phyloP scores from a whole-genome alignment of 495 filamentous ascomycete genomes.

The Delitschia confertaspora region DNA sequence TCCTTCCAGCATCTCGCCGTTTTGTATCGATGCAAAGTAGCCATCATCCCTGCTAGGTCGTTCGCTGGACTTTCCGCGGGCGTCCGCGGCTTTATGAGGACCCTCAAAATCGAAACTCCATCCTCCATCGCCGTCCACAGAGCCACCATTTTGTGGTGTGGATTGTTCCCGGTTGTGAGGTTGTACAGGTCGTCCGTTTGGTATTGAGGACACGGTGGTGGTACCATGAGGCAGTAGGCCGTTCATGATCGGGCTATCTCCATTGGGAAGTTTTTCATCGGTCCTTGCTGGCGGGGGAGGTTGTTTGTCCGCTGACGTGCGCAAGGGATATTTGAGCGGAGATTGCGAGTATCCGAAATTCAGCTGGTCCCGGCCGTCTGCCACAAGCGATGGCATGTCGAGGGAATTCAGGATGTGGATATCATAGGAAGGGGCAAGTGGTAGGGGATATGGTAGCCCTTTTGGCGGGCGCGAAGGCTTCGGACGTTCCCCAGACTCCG shows the following conservation, averaged over 20 bases:
- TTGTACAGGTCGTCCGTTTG: constrained; percentile 20
- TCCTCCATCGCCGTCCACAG: constrained; percentile 3
- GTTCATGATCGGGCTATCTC: constrained; percentile 19
- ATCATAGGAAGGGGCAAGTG: too few species aligned
- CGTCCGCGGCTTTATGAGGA: constrained; percentile 11
- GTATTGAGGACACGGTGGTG: constrained; percentile 12
- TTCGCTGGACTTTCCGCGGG: constrained; percentile 13
- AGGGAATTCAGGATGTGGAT: constrained; percentile 12
- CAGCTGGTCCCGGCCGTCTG: constrained; percentile 20
- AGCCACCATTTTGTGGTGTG: constrained; percentile 6
- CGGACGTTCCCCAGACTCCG: too few species aligned
- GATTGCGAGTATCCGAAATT: constrained; percentile 12
- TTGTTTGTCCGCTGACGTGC: constrained; percentile 14
- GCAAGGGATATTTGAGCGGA: constrained; percentile 8
- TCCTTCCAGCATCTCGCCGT: constrained; percentile 16
- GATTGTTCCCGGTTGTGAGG: constrained; percentile 9
- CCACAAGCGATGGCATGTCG: constrained; percentile 29
- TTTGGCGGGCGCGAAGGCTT: too few species aligned
- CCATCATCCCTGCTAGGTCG: constrained; percentile 16
- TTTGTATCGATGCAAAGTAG: constrained; percentile 23
- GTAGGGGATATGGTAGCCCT: too few species aligned
- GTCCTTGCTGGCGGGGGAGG: constrained; percentile 3
- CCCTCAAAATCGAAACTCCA: constrained; percentile 7
- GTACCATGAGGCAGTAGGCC: constrained; percentile 20
- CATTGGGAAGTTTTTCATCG: constrained; percentile 22